Evolutionary conservation across 2,329 filamentous ascomycete genomes (phyloP), one percentile per base, ranked within the genome.

Genomic region (Chlorencoelia australis): DNA sequence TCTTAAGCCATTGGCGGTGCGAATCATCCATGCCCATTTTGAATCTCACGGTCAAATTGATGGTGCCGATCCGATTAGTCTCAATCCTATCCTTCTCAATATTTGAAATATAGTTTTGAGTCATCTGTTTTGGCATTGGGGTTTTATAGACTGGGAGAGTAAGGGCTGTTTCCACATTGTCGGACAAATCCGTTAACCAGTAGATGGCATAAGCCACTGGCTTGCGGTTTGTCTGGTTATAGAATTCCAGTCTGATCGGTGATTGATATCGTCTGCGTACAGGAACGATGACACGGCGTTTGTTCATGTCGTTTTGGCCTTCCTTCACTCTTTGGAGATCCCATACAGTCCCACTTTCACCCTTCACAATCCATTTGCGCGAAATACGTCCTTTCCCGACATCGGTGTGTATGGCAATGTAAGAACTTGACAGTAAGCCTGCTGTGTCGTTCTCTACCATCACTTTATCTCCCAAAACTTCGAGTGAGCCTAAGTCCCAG

Each of bases 401-500:
- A 89, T 10, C 71, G 63, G 5, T 87, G 28, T 74, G 62, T 25
- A 69, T 59, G 4, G 75, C 71, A 1, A 67, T 64, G 50, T 81
- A 87, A 31, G 69, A 69, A 10, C 69, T 62, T 18, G 33, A 9
- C 10, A 0, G 82, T n/a, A n/a, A n/a, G n/a, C n/a, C n/a, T n/a
- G n/a, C n/a, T n/a, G n/a, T n/a, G n/a, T n/a, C n/a, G n/a, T n/a
- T n/a, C n/a, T n/a, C n/a, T n/a, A n/a, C 75, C 0, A 71, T 69
- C 30, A 96, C 77, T 11, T 67, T 70, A 32, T 85, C 70, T 0
- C 80, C 85, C 0, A 72, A 63, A 55, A 96, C 93, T 53, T 94
- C 82, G 53, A 96, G 94, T 0, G 89, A 94, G 22, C 91, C 91
- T 28, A 96, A 84, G 42, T 95, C 86, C 84, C 89, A 96, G 7